Conservation (phyloP, 2,329 filamentous ascomycete species). For the Alternaria viburni region DNA sequence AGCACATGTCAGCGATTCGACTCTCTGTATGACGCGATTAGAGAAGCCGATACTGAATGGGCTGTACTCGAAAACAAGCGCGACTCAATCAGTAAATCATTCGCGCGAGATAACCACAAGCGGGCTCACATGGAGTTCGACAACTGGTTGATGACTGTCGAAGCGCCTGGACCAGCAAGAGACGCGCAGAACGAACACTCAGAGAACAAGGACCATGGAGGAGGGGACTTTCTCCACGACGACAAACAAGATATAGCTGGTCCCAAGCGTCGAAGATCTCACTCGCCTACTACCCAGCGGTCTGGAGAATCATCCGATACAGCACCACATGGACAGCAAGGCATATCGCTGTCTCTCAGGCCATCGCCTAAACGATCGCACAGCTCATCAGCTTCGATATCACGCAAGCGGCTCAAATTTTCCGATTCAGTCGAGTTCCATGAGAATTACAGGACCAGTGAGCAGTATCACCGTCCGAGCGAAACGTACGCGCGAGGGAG, state of each 20-base stretch:
- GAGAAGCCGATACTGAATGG: slow-evolving; percentile 21
- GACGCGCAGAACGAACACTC: neutral
- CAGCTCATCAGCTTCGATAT: slow-evolving; percentile 6
- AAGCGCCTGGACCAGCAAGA: slow-evolving; percentile 9
- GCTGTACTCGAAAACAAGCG: slow-evolving; percentile 15
- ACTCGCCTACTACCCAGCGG: slow-evolving; percentile 7
- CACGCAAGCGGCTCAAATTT: slow-evolving; percentile 29
- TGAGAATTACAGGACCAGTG: slow-evolving; percentile 21
- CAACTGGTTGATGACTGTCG: slow-evolving; percentile 34
- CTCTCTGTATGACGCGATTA: slow-evolving; percentile 18
- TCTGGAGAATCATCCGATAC: neutral
- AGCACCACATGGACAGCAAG: neutral
- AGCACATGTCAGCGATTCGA: slow-evolving; percentile 25
- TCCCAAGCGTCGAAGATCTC: slow-evolving; percentile 13
- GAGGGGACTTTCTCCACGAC: neutral
- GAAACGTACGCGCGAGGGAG: slow-evolving; percentile 33
- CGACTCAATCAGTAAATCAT: slow-evolving; percentile 15
- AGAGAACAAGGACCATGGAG: neutral
- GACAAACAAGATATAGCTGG: slow-evolving; percentile 1
- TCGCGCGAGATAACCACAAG: slow-evolving; percentile 20
- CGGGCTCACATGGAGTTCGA: slow-evolving; percentile 26
- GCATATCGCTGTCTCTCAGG: neutral
- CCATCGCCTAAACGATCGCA: slow-evolving; percentile 10
- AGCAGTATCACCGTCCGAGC: slow-evolving; percentile 20
- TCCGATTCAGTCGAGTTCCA: slow-evolving; percentile 25